Conservation (phyloP, 164 flowering plant species). For the Berberis thunbergii region DNA sequence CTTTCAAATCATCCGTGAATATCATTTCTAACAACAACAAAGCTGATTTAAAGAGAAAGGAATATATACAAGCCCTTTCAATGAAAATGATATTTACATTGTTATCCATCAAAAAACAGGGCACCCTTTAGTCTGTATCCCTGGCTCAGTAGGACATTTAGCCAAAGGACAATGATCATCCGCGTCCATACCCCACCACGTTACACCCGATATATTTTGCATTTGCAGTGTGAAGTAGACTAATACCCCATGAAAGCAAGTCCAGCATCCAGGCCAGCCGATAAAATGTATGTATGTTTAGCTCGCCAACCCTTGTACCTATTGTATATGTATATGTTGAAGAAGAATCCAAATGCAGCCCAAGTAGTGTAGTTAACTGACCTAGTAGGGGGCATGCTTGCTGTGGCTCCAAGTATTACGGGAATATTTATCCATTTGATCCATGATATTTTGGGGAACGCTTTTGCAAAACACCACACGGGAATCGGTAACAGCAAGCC, state of each 20-base stretch:
- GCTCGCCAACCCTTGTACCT: constrained; percentile 58
- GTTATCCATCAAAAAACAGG: constrained; percentile 16
- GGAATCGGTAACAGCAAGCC: constrained; percentile 12
- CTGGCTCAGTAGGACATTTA: constrained; percentile 53
- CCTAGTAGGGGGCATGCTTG: constrained; percentile 36
- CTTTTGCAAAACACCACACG: background rate
- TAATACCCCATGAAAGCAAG: constrained; percentile 42
- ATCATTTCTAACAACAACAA: too few species aligned
- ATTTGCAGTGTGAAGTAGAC: constrained; percentile 31
- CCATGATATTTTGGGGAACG: constrained; percentile 36
- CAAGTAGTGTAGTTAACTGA: constrained; percentile 37
- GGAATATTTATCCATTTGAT: constrained; percentile 51
- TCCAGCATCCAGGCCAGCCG: constrained; percentile 63
- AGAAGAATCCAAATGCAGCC: constrained; percentile 38
- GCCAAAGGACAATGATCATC: constrained; percentile 54
- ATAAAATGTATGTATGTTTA: constrained; percentile 48
- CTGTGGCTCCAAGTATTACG: constrained; percentile 30
- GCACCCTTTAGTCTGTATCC: constrained; percentile 44
- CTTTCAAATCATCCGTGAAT: too few species aligned
- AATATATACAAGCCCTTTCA: too few species aligned
- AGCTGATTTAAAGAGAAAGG: too few species aligned
- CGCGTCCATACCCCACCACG: constrained; percentile 46
- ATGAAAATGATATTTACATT: too few species aligned
- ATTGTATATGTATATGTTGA: constrained; percentile 37
- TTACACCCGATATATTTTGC: constrained; percentile 22